A percentile compares a stretch with the other conserved stretches of the same genome.
Conservation (phyloP, 768 basidiomycete species). For the Auricularia sp. region DNA sequence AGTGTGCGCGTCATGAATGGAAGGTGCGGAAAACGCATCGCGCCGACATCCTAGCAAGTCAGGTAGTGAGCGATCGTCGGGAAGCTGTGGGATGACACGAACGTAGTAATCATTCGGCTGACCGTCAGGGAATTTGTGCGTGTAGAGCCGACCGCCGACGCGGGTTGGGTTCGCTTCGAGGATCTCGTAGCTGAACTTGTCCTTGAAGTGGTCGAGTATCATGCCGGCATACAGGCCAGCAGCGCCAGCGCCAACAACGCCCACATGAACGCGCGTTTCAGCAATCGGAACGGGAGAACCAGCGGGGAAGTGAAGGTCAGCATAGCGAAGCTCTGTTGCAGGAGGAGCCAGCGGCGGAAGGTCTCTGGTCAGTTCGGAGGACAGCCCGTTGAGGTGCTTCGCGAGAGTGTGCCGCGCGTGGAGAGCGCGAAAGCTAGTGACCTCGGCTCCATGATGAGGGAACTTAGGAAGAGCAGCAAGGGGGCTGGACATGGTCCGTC, state of each 20-base stretch:
- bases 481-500: no score
- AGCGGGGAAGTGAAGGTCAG: no score
- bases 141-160: slow-evolving; percentile 9
- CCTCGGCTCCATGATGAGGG: no score
- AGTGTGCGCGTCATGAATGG: slow-evolving; percentile 14
- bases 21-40: slow-evolving; percentile 15
- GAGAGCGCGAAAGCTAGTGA: no score
- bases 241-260: slow-evolving; percentile 10
- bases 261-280: background rate
- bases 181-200: slow-evolving; percentile 8
- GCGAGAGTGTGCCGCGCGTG: no score
- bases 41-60: slow-evolving; percentile 13
- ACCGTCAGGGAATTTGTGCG: slow-evolving; percentile 3
- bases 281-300: no score
- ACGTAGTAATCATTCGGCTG: slow-evolving; percentile 8
- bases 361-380: no score
- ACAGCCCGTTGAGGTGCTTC: no score
- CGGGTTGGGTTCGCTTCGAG: slow-evolving; percentile 7
- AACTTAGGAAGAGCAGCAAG: no score
- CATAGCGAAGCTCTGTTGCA: no score
- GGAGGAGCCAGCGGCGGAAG: no score
- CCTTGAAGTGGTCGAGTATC: slow-evolving; percentile 5
- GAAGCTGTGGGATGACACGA: background rate
- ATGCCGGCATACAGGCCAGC: slow-evolving; percentile 10
- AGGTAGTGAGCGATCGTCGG: background rate